phyloP scores from a whole-genome alignment of 768 basidiomycete genomes.

The Mrakia blollopis region DNA sequence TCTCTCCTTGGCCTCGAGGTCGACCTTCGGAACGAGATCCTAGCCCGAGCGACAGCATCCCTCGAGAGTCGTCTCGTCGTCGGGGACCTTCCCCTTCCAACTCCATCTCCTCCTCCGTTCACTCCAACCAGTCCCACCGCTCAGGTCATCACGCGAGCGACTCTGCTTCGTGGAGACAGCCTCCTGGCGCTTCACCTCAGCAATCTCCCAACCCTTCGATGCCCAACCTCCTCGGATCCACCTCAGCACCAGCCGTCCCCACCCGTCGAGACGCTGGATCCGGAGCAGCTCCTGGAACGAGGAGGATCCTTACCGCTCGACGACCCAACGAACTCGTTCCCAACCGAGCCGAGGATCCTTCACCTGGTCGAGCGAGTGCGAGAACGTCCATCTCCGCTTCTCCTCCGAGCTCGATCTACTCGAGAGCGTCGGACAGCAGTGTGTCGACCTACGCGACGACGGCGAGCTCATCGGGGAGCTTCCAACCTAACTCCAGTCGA shows the following conservation, averaged over 20 bases:
- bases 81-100: constrained; percentile 18
- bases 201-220: background rate
- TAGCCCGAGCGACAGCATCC: background rate
- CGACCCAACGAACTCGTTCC: background rate
- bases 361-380: constrained; percentile 21
- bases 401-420: constrained; percentile 29
- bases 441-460: constrained; percentile 25
- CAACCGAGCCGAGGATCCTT: constrained; percentile 16
- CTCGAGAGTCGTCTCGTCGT: constrained; percentile 1
- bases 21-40: constrained; percentile 15
- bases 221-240: background rate
- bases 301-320: constrained; percentile 18
- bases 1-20: constrained; percentile 23
- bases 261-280: constrained; percentile 19
- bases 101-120: constrained; percentile 21
- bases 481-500: constrained; percentile 15
- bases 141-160: constrained; percentile 10
- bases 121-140: constrained; percentile 21
- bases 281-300: constrained; percentile 19
- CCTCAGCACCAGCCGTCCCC: constrained; percentile 6
- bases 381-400: constrained; percentile 63
- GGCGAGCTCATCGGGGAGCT: constrained; percentile 10
- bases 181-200: background rate
- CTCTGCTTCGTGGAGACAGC: constrained; percentile 18
- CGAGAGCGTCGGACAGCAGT: constrained; percentile 18